These are phyloP conservation scores for Tulasnella sp. DNA, from an alignment of 768 basidiomycete species.

Conservation along the genomic window DNA sequence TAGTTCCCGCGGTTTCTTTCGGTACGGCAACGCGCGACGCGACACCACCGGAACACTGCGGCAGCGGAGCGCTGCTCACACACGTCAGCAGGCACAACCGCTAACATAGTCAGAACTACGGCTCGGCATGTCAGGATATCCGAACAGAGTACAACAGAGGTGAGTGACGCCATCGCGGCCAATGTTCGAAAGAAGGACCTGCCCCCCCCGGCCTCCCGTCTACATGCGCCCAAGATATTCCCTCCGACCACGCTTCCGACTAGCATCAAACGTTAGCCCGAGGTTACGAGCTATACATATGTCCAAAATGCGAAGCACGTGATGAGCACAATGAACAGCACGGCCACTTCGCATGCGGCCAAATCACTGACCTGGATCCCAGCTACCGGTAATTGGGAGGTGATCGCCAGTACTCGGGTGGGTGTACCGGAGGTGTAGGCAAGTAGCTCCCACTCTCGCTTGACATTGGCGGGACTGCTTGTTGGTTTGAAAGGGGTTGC, in stretches of 20 bases:
- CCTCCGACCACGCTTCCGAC: not conserved
- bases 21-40: constrained; percentile 12
- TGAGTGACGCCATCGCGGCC: not conserved
- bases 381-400: constrained; percentile 7
- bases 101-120: not conserved
- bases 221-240: not conserved
- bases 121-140: not conserved
- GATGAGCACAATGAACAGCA: not conserved
- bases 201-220: not conserved
- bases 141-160: not conserved
- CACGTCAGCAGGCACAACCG: constrained; percentile 4
- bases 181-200: not conserved
- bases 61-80: not conserved
- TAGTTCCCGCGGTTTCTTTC: constrained; percentile 13
- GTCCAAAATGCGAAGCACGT: not conserved
- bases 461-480: not conserved
- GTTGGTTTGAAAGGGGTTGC: not conserved
- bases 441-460: not conserved
- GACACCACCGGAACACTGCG: constrained; percentile 11
- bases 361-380: not conserved
- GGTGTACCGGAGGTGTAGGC: not conserved
- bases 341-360: not conserved
- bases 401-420: not conserved
- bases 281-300: not conserved
- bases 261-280: not conserved